Conservation (phyloP, 352 stramenopile species). For the Bremia lactucae region DNA sequence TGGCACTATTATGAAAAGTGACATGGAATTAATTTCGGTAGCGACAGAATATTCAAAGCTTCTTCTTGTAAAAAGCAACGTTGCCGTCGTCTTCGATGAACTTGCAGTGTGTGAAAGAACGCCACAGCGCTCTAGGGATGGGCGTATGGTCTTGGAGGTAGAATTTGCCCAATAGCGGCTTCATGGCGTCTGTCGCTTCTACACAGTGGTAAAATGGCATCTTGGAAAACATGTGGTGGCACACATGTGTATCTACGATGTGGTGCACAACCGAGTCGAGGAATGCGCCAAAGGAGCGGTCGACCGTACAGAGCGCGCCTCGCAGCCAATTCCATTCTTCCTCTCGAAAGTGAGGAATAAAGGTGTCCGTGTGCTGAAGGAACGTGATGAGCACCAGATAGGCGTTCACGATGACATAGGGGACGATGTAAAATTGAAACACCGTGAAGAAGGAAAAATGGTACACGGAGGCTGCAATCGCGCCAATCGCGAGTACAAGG, state of each 20-base stretch:
- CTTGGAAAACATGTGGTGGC: constrained; percentile 98
- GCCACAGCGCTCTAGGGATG: constrained; percentile 86
- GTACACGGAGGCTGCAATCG: constrained; percentile 43
- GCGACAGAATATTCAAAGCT: constrained; percentile 9
- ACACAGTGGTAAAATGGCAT: constrained; percentile 98
- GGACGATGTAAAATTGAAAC: constrained; percentile 90
- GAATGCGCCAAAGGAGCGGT: constrained; percentile 92
- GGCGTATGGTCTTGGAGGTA: constrained; percentile 92
- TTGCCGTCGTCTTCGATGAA: constrained; percentile 90
- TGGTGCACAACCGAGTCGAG: constrained; percentile 96
- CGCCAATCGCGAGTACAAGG: constrained; percentile 63
- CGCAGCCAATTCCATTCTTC: constrained; percentile 95
- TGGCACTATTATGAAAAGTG: too few relatives aligned
- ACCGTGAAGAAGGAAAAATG: constrained; percentile 78
- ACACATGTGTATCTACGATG: constrained; percentile 97
- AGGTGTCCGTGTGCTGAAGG: constrained; percentile 97
- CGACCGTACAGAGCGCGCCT: constrained; percentile 94
- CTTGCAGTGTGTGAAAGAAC: constrained; percentile 88
- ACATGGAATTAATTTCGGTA: neutral
- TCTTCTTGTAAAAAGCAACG: constrained; percentile 86
- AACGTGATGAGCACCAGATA: constrained; percentile 97
- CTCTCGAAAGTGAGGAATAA: constrained; percentile 92
- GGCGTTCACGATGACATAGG: constrained; percentile 93
- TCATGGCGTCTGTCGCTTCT: constrained; percentile 91
- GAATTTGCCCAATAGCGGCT: constrained; percentile 89